Evolutionary conservation across 2,329 filamentous ascomycete species (phyloP).

Genomic region (Berkeleyomyces basicola): DNA sequence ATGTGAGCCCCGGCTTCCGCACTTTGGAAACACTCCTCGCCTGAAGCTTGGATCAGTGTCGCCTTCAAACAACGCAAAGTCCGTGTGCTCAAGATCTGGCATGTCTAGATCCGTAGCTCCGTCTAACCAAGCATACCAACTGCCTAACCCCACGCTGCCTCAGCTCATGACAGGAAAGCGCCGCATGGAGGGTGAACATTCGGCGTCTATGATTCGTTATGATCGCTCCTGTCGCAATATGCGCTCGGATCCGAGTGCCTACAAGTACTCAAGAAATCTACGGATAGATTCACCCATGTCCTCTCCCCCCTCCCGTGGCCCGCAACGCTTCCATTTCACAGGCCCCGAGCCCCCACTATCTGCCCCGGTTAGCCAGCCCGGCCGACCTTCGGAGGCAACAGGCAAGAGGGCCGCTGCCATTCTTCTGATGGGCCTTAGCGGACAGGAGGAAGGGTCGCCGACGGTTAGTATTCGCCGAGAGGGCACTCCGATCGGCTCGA

Average conservation of each 20-base stretch:
- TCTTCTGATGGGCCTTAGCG: conserved; percentile 31
- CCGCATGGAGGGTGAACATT: conserved; percentile 7
- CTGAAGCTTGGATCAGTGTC: conserved; percentile 3
- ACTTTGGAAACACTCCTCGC: background rate
- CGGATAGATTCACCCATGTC: background rate
- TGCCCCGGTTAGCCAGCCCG: background rate
- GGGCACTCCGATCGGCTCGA: background rate
- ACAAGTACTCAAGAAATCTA: background rate
- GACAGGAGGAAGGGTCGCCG: conserved; percentile 20
- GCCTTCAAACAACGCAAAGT: background rate
- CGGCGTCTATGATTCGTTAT: conserved; percentile 3
- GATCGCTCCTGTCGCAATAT: background rate
- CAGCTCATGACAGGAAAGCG: background rate
- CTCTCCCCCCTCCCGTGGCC: background rate
- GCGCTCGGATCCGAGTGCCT: conserved; percentile 1
- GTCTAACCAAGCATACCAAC: background rate
- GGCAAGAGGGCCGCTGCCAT: conserved; percentile 31
- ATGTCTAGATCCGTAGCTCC: background rate
- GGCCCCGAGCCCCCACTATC: background rate
- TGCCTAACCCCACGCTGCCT: background rate
- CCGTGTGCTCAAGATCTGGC: background rate
- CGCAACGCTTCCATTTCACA: background rate
- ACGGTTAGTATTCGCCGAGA: conserved; percentile 15
- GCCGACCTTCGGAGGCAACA: conserved; percentile 9
- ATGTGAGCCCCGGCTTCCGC: background rate